Percentiles rank a stretch among this genome's conserved stretches.
These are phyloP conservation scores for Yarrowia sp. DNA, from an alignment of 805 yeast genomes.

Conservation along the genomic window DNA sequence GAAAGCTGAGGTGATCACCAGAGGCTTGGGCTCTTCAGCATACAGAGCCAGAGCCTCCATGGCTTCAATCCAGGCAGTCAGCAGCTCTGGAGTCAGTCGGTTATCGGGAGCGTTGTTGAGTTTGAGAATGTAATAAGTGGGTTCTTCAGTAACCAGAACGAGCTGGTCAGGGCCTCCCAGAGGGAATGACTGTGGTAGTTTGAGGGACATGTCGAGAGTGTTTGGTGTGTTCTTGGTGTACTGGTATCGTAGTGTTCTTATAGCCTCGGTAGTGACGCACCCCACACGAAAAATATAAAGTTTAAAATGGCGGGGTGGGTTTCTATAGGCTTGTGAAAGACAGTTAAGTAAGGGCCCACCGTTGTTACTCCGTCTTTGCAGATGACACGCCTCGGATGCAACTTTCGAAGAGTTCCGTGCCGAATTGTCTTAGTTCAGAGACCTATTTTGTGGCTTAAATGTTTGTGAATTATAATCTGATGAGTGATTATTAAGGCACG, in stretches of 20 bases:
- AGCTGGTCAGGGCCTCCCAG: background rate
- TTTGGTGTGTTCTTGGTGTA: background rate
- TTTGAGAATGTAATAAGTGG: slow-evolving; percentile 38
- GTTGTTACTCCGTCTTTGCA: no score
- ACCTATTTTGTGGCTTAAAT: no score
- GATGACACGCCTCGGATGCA: no score
- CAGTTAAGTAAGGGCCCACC: no score
- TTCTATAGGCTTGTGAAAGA: no score
- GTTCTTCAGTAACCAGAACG: background rate
- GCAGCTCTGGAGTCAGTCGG: slow-evolving; percentile 39
- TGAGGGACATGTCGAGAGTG: background rate
- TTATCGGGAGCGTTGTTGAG: slow-evolving; percentile 41
- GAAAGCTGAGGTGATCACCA: slow-evolving; percentile 40
- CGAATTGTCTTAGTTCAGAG: no score
- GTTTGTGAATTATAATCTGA: no score
- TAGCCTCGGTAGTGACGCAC: no score
- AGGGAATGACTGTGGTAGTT: background rate
- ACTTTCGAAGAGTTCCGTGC: no score
- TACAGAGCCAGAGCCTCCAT: slow-evolving; percentile 37
- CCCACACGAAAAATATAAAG: no score
- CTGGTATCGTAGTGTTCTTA: background rate
- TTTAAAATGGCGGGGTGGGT: no score
- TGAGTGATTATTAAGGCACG: no score
- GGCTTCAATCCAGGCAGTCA: slow-evolving; percentile 39
- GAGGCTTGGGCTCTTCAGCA: slow-evolving; percentile 35